Base-by-base conservation (phyloP, 2,329 filamentous ascomycete species). In the Dendryphion nanum region DNA sequence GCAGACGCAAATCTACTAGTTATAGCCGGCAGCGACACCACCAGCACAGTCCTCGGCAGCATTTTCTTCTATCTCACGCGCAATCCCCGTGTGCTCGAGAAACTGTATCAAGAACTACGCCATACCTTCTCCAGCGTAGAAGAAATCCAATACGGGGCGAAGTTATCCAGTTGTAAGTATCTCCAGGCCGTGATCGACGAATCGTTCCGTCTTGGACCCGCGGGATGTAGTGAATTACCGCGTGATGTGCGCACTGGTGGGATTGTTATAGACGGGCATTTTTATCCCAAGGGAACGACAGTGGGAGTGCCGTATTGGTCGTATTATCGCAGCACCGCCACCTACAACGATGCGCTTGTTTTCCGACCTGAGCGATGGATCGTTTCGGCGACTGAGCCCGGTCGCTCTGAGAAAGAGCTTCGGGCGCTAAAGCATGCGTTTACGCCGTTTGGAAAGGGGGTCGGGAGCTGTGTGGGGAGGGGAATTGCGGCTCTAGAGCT, bases 391-490 rank as follows among this genome's bases (percentile, higher is more conserved):
- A 89, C 85, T 61, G 85, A 81, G 43, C 82, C 31, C 21, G 10
- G 6, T 8, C 32, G 12, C 2, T 4, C 37, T 6, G 38, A 43
- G 1, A 37, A 48, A 4, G 31, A 33, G 2, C 16, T 33, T 10
- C 18, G 18, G 3, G 10, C 10, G 12, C 10, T 33, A 6, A 33
- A 21, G 15, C 18, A 10, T 13, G 7, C 6, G 7, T 33, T 19
- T 3, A 2, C 18, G 3, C 16, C 86, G 2, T 87, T 87, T 51
- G 79, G 75, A 17, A 66, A 85, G 44, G 83, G 84, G 0, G 77
- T 81, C 0, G 68, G 83, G 8, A 79, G 79, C 2, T 87, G 83
- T 55, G 82, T 86, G 33, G 83, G 83, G 1, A 86, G 85, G 70
- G 73, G 74, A 1, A 63, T 85, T 28, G 81, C 81, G 2, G 81